Evolutionary conservation across 2,329 filamentous ascomycete genomes (phyloP).

Genomic region (Blastomyces percursus): DNA sequence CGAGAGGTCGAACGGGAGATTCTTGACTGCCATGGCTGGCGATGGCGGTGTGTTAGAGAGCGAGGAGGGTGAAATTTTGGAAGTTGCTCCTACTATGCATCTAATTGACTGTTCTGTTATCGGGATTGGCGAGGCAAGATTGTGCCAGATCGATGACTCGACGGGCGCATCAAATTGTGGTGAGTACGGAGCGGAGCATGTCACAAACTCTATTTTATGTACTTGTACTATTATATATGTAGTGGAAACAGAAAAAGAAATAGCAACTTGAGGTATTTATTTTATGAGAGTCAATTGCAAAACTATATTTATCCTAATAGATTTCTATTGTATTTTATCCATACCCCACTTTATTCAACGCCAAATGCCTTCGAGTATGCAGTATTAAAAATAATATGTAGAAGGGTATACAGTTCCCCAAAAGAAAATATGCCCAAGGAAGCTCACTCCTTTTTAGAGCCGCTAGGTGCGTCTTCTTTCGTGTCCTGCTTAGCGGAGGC

Average conservation of each 20-base stretch:
- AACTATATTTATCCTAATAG: neutral
- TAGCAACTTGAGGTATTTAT: neutral
- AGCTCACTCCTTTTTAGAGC: conserved; percentile 8
- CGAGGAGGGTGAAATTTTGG: conserved; percentile 6
- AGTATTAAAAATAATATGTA: conserved; percentile 2
- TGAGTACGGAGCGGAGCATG: neutral
- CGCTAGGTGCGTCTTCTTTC: neutral
- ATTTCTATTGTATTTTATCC: conserved; percentile 1
- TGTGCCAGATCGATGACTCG: neutral
- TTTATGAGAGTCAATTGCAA: neutral
- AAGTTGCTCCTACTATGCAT: too few relatives aligned
- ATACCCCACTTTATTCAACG: conserved; percentile 3
- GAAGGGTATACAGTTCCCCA: neutral
- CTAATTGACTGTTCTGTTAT: neutral
- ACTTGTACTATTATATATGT: neutral
- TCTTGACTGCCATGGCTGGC: conserved; percentile 28
- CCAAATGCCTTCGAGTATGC: neutral
- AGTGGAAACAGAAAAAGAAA: neutral
- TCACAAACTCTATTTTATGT: neutral
- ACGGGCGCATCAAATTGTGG: neutral
- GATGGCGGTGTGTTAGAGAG: conserved; percentile 6
- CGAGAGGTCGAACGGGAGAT: conserved; percentile 57
- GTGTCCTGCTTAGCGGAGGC: conserved; percentile 22
- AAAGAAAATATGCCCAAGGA: neutral
- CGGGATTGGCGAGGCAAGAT: neutral